Evolutionary conservation across 495 filamentous ascomycete genomes (phyloP).

Genomic region (Xylaria castorea): DNA sequence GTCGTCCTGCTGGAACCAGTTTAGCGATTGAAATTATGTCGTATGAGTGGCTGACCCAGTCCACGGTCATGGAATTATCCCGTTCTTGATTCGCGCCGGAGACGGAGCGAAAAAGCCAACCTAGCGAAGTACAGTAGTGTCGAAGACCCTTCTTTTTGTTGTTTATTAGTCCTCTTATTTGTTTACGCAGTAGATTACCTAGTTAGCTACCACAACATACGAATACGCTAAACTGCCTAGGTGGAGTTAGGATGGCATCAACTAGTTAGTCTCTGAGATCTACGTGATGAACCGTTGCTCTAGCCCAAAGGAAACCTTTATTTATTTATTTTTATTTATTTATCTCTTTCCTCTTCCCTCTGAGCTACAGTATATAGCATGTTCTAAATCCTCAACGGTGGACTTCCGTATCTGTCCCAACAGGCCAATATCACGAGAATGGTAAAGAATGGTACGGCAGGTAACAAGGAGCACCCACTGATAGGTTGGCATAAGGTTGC

Average conservation of each 20-base stretch:
- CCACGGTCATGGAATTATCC: constrained; percentile 2
- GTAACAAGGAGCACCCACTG: constrained; percentile 3
- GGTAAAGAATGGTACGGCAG: not conserved
- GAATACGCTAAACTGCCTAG: too few relatives aligned
- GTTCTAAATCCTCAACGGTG: not conserved
- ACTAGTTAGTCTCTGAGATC: not conserved
- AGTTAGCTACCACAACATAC: not conserved
- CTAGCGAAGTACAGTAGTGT: not conserved
- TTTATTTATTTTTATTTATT: not conserved
- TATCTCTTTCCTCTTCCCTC: not conserved
- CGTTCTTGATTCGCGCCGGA: constrained; percentile 3
- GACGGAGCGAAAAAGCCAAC: not conserved
- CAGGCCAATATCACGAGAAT: not conserved
- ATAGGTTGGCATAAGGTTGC: constrained; percentile 1
- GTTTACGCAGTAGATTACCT: not conserved
- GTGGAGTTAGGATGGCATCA: not conserved
- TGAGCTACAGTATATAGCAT: too few relatives aligned
- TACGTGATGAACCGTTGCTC: not conserved
- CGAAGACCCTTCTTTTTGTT: constrained; percentile 10
- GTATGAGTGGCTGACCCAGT: constrained; percentile 10
- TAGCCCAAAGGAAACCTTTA: not conserved
- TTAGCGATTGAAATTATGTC: not conserved
- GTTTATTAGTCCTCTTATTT: constrained; percentile 1
- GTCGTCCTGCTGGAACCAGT: constrained; percentile 10
- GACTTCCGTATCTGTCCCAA: not conserved